Base-by-base conservation (phyloP, 169 alveolate species). In the Eimeria maxima region DNA sequence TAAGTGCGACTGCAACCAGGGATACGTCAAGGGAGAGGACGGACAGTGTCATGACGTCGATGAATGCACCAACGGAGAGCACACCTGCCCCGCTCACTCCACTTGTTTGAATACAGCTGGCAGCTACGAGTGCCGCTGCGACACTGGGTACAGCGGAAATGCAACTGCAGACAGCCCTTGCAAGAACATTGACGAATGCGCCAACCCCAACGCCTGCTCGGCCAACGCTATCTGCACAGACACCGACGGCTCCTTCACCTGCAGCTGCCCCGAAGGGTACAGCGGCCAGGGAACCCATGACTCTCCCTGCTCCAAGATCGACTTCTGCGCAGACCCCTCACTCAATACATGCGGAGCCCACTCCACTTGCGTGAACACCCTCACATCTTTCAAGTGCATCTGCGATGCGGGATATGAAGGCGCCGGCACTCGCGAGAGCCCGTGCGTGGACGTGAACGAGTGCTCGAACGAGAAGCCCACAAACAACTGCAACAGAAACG, bases 151-250 rank as follows among this genome's bases (percentile, higher is more conserved):
- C 69, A 45, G 69, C 5, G 88, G 88, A 44, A 44, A 53, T 33
- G 90, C 71, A 11, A 76, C 42, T 3, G 6, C 90, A 14, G 45
- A 84, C 55, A 81, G 57, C 78, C 93, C 93, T 3, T 95, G 98
- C 67, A 95, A 86, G n/a, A 97, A 97, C 90, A 91, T 96, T 27
- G 95, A 97, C 91, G 98, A 97, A 90, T 97, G 98, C 80, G 84
- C 76, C 5, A 95, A 86, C 88, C 96, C 81, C 1, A 63, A 93
- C 20, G 92, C 89, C 16, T 96, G 97, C 83, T 95, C 96, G 13
- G 89, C 96, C 55, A 55, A 95, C 42, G 97, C 97, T 81, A 83
- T 84, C 90, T 97, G 98, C 83, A 65, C 92, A 18, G 96, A 97
- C 91, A 95, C 96, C 69, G 86, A 60, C 0, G 98, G 98, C 22